Base-by-base conservation (phyloP, 192 early-diverging fungal genomes). In the Backusella tarrabulga region DNA sequence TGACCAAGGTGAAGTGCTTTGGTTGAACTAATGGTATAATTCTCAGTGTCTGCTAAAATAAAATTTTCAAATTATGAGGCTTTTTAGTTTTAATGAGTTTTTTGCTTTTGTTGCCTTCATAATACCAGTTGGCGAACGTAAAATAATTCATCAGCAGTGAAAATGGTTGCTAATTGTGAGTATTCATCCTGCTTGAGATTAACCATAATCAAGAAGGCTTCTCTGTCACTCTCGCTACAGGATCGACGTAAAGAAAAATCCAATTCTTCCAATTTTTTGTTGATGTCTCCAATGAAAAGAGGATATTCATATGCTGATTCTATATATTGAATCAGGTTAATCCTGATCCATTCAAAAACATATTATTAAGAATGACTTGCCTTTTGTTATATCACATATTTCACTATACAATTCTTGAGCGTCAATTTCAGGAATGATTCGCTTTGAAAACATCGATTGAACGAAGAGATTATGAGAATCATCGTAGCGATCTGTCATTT, bases 141-240 rank as follows among this genome's bases (percentile, higher is more conserved):
- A n/a, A 83, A 80, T 35, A 92, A 82, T 72, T 92, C 90, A 36
- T 68, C 60, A 6, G 90, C 80, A 26, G 75, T 80, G 52, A 85
- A 88, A 12, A 67, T 66, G 8, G 92, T 92, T 6, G 90, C 87
- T 6, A 90, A 68, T 73, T 91, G 84, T 6, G 92, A 82, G 36
- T 88, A 81, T 71, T 88, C 87, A 82, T 93, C 91, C 23, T 84
- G 84, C 68, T 83, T 86, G 1, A 87, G 86, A 74, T 94, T 94
- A 41, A 92, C 87, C 86, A 85, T n/a, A 77, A 54, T 34, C 15
- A 77, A 72, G 71, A 44, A 72, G 1, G 85, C 46, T 1, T 34
- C 46, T 6, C 89, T 86, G 3, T 71, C 73, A 4, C 68, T 42
- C 38, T 90, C 85, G 35, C 87, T 79, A 66, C 81, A 81, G 17